These are phyloP conservation scores for Quercus gilva DNA, from an alignment of 306 rosid species.

Conservation along the genomic window DNA sequence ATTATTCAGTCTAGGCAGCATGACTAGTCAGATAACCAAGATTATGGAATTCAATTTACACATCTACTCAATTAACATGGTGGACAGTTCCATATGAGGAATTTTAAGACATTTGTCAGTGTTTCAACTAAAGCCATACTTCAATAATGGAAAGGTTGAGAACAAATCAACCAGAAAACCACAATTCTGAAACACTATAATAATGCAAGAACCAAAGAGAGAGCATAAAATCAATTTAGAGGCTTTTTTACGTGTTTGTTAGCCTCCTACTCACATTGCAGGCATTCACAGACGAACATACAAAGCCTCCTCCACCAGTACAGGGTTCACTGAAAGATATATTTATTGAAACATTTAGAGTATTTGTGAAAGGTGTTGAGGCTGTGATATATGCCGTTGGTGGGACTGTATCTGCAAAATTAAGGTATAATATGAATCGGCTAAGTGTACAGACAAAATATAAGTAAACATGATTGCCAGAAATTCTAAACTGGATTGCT, in stretches of 20 bases:
- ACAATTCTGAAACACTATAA: neutral
- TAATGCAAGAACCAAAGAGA: neutral
- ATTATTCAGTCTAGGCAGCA: no score
- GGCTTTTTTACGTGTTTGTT: conserved; percentile 1
- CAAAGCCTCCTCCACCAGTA: conserved; percentile 57
- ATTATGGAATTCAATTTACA: no score
- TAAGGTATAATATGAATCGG: neutral
- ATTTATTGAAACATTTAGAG: conserved; percentile 64
- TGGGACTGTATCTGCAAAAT: conserved; percentile 69
- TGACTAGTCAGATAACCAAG: no score
- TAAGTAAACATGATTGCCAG: neutral
- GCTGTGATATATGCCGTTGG: conserved; percentile 75
- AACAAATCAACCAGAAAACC: neutral
- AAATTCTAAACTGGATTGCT: neutral
- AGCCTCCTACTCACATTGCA: conserved; percentile 82
- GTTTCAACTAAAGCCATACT: neutral
- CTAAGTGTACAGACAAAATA: neutral
- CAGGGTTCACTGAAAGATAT: conserved; percentile 78
- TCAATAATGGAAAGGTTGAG: neutral
- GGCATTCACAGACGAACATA: conserved; percentile 61
- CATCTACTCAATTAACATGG: no score
- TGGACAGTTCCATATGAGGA: no score
- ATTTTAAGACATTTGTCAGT: no score
- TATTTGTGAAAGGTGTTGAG: conserved; percentile 57
- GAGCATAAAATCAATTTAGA: neutral